phyloP scores from a whole-genome alignment of 2,329 filamentous ascomycete genomes.

The Diaporthe vaccinii region DNA sequence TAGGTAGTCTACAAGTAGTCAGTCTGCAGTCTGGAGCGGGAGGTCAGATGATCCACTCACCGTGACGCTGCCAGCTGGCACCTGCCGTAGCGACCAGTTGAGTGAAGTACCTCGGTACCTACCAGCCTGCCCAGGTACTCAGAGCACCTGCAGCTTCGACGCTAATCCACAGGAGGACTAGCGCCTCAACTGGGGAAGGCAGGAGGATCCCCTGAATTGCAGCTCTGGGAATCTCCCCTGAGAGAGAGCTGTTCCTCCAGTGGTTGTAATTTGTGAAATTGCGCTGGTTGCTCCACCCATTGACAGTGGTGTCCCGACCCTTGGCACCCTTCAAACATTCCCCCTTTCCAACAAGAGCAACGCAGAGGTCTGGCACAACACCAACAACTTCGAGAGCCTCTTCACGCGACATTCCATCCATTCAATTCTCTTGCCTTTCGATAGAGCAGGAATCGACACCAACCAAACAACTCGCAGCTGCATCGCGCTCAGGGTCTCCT shows the following conservation, averaged over 20 bases:
- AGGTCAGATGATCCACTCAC: slow-evolving; percentile 30
- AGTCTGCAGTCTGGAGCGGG: neutral
- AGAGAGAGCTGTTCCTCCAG: slow-evolving; percentile 35
- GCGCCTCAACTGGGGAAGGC: slow-evolving; percentile 30
- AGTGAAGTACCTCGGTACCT: neutral
- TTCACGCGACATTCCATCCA: slow-evolving; percentile 33
- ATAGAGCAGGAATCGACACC: slow-evolving; percentile 43
- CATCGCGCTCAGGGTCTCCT: neutral
- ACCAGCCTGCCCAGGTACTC: neutral
- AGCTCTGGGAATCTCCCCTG: slow-evolving; percentile 30
- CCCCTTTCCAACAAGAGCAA: slow-evolving; percentile 40
- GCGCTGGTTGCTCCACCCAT: slow-evolving; percentile 39
- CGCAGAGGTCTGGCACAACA: slow-evolving; percentile 37
- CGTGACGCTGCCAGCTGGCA: slow-evolving; percentile 29
- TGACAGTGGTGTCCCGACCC: slow-evolving; percentile 37
- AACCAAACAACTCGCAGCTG: slow-evolving; percentile 21
- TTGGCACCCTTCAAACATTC: slow-evolving; percentile 38
- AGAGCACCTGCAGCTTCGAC: neutral
- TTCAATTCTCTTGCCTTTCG: slow-evolving; percentile 24
- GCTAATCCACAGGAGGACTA: slow-evolving; percentile 34
- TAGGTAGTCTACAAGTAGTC: neutral
- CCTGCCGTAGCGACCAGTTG: neutral
- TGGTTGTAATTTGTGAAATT: slow-evolving; percentile 39
- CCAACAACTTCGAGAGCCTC: slow-evolving; percentile 25
- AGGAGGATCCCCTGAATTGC: slow-evolving; percentile 32